phyloP scores from a whole-genome alignment of 768 basidiomycete genomes.

The Auriscalpium vulgare region DNA sequence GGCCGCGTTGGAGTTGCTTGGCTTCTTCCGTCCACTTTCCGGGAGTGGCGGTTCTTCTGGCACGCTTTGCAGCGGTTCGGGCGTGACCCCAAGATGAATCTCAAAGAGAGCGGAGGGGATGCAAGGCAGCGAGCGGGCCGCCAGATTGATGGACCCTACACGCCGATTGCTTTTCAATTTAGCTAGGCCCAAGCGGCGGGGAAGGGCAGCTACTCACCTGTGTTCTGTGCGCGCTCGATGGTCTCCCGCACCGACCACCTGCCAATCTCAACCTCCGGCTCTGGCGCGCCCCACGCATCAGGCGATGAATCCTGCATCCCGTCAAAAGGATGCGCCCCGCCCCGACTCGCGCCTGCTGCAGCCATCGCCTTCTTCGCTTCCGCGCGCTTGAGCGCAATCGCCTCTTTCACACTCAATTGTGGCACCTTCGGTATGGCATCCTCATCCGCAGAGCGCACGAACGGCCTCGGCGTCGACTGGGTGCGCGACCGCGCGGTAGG shows the following conservation, averaged over 20 bases:
- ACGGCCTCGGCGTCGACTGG: conserved; percentile 30
- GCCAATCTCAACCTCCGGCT: conserved; percentile 47
- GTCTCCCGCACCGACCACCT: conserved; percentile 63
- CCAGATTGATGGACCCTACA: conserved; percentile 68
- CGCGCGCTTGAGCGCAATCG: conserved; percentile 71
- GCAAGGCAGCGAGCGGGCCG: conserved; percentile 64
- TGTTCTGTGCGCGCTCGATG: conserved; percentile 69
- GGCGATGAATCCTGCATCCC: conserved; percentile 45
- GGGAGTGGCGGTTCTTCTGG: conserved; percentile 47
- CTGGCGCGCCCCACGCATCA: conserved; percentile 8
- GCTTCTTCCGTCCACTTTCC: conserved; percentile 26
- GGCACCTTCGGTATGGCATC: conserved; percentile 22
- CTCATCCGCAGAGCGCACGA: conserved; percentile 18
- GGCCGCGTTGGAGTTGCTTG: conserved; percentile 33
- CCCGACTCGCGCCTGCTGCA: conserved; percentile 15
- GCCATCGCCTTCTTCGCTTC: conserved; percentile 57
- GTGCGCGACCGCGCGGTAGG: conserved; percentile 13
- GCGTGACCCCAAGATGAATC: conserved; percentile 68
- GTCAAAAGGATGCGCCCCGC: conserved; percentile 27
- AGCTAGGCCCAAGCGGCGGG: conserved; percentile 27
- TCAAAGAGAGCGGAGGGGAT: conserved; percentile 75
- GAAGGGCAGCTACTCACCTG: conserved; percentile 42
- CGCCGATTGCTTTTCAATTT: conserved; percentile 34
- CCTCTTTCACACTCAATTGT: conserved; percentile 57
- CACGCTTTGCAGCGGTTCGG: conserved; percentile 60